Evolutionary conservation across 208 protist genomes (phyloP).

Genomic region (Crithidia mellificae): DNA sequence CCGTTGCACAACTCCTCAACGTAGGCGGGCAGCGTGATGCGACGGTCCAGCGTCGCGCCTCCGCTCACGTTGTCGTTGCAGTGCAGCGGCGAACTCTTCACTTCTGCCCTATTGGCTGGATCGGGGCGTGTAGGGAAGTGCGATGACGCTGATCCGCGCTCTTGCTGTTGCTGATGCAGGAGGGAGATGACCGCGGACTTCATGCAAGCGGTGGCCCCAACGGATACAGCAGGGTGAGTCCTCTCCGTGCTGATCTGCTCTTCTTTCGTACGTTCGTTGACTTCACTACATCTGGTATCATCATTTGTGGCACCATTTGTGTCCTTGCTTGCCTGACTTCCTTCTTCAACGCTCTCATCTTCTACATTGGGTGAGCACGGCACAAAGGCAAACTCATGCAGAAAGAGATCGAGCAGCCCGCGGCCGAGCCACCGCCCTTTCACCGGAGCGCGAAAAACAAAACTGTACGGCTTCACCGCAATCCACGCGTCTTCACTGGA

Average conservation of each 20-base stretch:
- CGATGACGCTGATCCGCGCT: too few relatives aligned
- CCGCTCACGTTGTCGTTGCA: background rate
- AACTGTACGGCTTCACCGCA: conserved; percentile 85
- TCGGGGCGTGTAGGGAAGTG: too few relatives aligned
- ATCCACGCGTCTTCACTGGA: conserved; percentile 25
- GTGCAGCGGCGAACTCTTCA: too few relatives aligned
- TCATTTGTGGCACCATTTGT: background rate
- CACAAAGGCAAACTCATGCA: conserved; percentile 86
- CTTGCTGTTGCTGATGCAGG: background rate
- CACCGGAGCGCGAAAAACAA: conserved; percentile 74
- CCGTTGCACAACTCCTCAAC: conserved; percentile 71
- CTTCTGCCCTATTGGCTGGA: too few relatives aligned
- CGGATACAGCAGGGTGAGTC: too few relatives aligned
- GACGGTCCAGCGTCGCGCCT: conserved; percentile 38
- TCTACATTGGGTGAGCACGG: conserved; percentile 17
- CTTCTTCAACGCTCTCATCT: too few relatives aligned
- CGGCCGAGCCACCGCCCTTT: conserved; percentile 93
- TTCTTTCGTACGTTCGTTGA: background rate
- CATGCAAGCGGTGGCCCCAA: too few relatives aligned
- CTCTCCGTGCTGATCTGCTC: too few relatives aligned
- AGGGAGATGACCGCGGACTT: conserved; percentile 1
- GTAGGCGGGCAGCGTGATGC: conserved; percentile 62
- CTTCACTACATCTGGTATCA: too few relatives aligned
- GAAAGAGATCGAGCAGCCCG: conserved; percentile 82
- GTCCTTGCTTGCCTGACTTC: too few relatives aligned